Evolutionary conservation across 305 asterid species (phyloP).

Genomic region (Solanum aculeatissimum): DNA sequence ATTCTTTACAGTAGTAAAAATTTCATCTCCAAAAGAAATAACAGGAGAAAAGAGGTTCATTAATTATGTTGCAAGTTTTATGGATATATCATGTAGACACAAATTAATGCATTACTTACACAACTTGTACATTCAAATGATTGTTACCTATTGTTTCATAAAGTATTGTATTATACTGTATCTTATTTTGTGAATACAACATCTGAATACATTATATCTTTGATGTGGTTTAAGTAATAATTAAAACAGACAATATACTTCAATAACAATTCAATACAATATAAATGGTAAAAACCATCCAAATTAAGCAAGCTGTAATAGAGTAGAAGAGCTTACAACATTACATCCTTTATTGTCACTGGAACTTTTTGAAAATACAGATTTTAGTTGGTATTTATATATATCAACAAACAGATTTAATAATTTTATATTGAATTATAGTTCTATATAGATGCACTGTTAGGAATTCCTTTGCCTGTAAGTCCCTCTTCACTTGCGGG

Average conservation of each 20-base stretch:
- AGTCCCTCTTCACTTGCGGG: slow-evolving; percentile 63
- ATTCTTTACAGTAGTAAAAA: neutral
- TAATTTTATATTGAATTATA: no score
- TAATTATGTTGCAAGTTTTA: neutral
- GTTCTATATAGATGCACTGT: slow-evolving; percentile 18
- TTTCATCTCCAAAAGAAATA: neutral
- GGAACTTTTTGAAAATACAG: neutral
- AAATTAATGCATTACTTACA: neutral
- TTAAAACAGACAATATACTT: neutral
- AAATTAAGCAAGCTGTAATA: neutral
- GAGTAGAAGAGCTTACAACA: neutral
- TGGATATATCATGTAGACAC: neutral
- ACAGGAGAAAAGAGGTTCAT: neutral
- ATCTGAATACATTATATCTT: neutral
- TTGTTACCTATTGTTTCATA: neutral
- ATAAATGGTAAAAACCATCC: neutral
- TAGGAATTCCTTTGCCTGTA: slow-evolving; percentile 79
- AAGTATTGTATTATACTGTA: neutral
- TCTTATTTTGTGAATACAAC: neutral
- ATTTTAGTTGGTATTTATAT: neutral
- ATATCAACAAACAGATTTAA: neutral
- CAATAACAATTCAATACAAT: neutral
- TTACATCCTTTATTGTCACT: neutral
- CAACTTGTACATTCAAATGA: neutral
- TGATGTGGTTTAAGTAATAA: neutral